Evolutionary conservation across 2,329 filamentous ascomycete genomes (phyloP).

Genomic region (Nigrospora sphaerica): DNA sequence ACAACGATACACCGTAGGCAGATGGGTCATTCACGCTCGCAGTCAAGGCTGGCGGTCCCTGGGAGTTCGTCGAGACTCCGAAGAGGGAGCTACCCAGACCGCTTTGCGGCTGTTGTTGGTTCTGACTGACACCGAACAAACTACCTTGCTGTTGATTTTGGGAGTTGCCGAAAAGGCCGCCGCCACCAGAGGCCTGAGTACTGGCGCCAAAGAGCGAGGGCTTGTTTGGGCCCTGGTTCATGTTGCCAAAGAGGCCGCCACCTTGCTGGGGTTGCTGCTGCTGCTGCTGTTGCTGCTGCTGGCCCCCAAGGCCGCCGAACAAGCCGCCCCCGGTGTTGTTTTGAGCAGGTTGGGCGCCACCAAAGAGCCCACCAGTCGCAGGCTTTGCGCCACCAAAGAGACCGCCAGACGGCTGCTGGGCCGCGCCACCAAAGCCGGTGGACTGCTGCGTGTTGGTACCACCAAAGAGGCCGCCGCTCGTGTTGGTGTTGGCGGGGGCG

Average conservation of each 20-base stretch:
- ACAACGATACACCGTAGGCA: conserved; percentile 87
- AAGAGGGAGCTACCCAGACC: conserved; percentile 50
- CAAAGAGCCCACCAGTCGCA: conserved; percentile 35
- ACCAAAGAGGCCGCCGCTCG: conserved; percentile 31
- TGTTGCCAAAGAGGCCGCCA: conserved; percentile 39
- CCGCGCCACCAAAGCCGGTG: conserved; percentile 27
- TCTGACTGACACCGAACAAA: conserved; percentile 38
- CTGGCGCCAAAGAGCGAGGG: conserved; percentile 46
- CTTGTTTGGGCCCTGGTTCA: conserved; percentile 47
- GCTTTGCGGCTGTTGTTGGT: conserved; percentile 42
- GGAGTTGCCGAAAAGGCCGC: conserved; percentile 47
- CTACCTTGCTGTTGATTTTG: conserved; percentile 35
- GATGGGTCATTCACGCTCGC: conserved; percentile 77
- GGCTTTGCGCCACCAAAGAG: conserved; percentile 28
- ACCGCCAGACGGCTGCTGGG: conserved; percentile 27
- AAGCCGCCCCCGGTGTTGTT: conserved; percentile 34
- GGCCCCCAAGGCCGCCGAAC: conserved; percentile 38
- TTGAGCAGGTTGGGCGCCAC: conserved; percentile 21
- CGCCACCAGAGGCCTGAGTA: conserved; percentile 34
- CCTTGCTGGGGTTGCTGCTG: conserved; percentile 22
- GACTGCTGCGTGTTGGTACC: conserved; percentile 11
- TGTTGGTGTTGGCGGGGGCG: not conserved
- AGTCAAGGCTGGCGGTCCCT: conserved; percentile 58
- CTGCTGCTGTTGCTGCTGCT: conserved; percentile 29
- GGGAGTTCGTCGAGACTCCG: conserved; percentile 41